phyloP scores from a whole-genome alignment of 371 early-diverging fungal species.

The Mucor plumbeus region DNA sequence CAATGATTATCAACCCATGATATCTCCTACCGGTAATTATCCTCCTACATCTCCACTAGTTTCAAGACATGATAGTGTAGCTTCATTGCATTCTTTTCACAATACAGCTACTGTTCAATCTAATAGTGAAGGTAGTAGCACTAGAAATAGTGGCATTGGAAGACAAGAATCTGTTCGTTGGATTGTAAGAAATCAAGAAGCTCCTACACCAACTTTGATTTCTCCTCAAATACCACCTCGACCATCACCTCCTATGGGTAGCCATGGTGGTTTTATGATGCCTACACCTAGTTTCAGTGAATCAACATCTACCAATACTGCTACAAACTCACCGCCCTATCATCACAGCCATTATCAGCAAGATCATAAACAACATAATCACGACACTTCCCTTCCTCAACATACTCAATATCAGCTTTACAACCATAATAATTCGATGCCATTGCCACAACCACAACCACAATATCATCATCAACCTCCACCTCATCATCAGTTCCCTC shows the following conservation, averaged over 20 bases:
- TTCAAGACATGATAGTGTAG: not conserved
- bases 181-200: conserved; percentile 11
- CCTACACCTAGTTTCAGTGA: conserved; percentile 1
- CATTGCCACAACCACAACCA: conserved; percentile 1
- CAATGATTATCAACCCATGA: conserved; percentile 3
- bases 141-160: not conserved
- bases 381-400: not conserved
- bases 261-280: not conserved
- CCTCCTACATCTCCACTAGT: not conserved
- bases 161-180: conserved; percentile 9
- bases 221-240: not conserved
- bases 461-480: not conserved
- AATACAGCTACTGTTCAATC: not conserved
- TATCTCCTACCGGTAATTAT: not conserved
- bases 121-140: too few species aligned
- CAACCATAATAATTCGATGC: not conserved
- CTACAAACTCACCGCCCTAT: not conserved
- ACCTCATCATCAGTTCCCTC: not conserved
- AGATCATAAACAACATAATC: not conserved
- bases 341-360: not conserved
- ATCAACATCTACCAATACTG: not conserved
- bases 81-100: not conserved
- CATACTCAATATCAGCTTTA: not conserved
- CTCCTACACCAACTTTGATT: not conserved
- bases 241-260: not conserved